These are phyloP conservation scores for Emmonsia crescens DNA, from an alignment of 2,329 filamentous ascomycete species.

Conservation along the genomic window DNA sequence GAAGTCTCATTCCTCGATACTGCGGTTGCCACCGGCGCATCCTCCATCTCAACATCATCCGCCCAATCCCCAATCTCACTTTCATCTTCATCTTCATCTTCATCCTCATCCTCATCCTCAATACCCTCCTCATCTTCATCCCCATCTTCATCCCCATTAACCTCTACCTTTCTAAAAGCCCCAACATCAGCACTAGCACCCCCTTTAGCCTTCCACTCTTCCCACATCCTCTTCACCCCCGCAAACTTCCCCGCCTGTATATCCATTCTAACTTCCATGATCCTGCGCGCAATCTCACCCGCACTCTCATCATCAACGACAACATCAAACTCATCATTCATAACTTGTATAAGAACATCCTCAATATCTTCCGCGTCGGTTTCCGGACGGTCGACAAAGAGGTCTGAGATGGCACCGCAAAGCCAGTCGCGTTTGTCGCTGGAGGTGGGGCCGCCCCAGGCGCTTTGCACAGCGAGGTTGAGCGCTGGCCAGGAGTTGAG, in stretches of 20 bases:
- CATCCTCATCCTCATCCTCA: slow-evolving; percentile 43
- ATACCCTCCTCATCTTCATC: slow-evolving; percentile 24
- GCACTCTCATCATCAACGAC: slow-evolving; percentile 84
- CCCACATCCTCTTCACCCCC: slow-evolving; percentile 53
- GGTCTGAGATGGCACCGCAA: slow-evolving; percentile 72
- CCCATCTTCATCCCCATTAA: slow-evolving; percentile 30
- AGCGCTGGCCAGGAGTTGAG: slow-evolving; percentile 84
- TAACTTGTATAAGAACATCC: slow-evolving; percentile 72
- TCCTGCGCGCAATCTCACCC: slow-evolving; percentile 58
- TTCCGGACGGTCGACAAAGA: slow-evolving; percentile 52
- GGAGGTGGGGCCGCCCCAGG: slow-evolving; percentile 77
- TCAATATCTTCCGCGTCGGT: slow-evolving; percentile 73
- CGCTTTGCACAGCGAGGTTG: slow-evolving; percentile 71
- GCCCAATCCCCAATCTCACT: slow-evolving; percentile 45
- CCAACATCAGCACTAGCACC: slow-evolving; percentile 39
- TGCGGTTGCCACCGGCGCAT: slow-evolving; percentile 46
- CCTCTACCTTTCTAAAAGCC: slow-evolving; percentile 29
- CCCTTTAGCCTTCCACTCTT: slow-evolving; percentile 27
- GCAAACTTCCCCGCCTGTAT: slow-evolving; percentile 55
- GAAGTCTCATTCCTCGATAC: background rate
- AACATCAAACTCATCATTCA: slow-evolving; percentile 93
- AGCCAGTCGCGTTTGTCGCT: slow-evolving; percentile 94
- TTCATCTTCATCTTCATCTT: slow-evolving; percentile 46
- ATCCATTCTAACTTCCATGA: slow-evolving; percentile 57
- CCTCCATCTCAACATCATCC: slow-evolving; percentile 52